Percentiles rank a stretch among this genome's conserved stretches.
Conservation (phyloP, 139 green algal genomes). For the Haematococcus sp. region DNA sequence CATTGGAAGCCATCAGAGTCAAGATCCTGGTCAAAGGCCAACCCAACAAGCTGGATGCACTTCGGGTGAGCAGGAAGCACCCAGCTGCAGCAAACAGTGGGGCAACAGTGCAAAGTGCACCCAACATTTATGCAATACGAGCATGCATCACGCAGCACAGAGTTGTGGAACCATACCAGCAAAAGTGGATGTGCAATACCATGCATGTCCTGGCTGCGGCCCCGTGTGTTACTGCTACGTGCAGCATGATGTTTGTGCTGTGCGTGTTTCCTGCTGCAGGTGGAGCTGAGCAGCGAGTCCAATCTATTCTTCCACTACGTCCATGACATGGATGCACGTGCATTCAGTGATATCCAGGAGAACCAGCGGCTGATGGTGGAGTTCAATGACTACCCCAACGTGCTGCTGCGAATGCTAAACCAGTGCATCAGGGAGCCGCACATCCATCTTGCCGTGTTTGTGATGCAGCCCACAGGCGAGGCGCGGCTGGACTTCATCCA, state of each 20-base stretch:
- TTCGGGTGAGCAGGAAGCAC: slow-evolving; percentile 18
- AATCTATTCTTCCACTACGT: slow-evolving; percentile 76
- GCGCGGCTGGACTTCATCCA: slow-evolving; percentile 66
- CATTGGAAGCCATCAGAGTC: slow-evolving; percentile 56
- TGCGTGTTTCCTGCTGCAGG: slow-evolving; percentile 11
- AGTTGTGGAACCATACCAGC: too few species aligned
- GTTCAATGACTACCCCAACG: slow-evolving; percentile 54
- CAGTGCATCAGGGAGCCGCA: slow-evolving; percentile 61
- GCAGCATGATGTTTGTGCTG: background rate
- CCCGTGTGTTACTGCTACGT: too few species aligned
- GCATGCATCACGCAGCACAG: too few species aligned
- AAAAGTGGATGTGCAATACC: too few species aligned
- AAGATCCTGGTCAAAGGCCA: slow-evolving; percentile 56
- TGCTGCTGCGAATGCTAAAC: slow-evolving; percentile 65
- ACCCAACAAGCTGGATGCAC: slow-evolving; percentile 23
- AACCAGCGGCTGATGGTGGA: slow-evolving; percentile 69
- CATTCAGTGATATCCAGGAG: slow-evolving; percentile 46
- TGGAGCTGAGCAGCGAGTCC: slow-evolving; percentile 64
- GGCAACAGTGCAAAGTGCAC: too few species aligned
- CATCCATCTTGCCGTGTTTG: slow-evolving; percentile 53
- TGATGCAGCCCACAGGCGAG: slow-evolving; percentile 54
- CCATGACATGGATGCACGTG: slow-evolving; percentile 40
- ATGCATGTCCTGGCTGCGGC: too few species aligned
- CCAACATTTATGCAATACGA: too few species aligned
- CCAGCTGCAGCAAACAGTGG: too few species aligned